Evolutionary conservation across 2,329 filamentous ascomycete species (phyloP).

Genomic region (Colletotrichum sp.): DNA sequence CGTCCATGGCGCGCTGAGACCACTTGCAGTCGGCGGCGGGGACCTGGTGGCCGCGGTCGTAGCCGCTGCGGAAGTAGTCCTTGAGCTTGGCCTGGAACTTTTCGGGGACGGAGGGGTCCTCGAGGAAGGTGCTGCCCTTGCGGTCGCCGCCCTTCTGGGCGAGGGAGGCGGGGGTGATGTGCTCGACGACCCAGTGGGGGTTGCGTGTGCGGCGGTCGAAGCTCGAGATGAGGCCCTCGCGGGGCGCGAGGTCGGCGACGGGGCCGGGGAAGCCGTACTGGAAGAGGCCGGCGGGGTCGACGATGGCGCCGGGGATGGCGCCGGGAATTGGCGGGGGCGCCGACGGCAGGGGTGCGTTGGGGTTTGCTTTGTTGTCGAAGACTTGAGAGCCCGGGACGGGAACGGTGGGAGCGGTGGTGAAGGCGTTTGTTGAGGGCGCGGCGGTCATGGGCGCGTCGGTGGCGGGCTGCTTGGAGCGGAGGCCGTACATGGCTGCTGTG

Average conservation of each 20-base stretch:
- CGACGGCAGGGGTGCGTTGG: constrained; percentile 23
- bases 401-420: constrained; percentile 33
- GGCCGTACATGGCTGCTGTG: constrained; percentile 71
- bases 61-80: constrained; percentile 95
- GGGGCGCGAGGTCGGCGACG: constrained; percentile 78
- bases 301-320: constrained; percentile 48
- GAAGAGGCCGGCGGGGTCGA: constrained; percentile 79
- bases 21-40: constrained; percentile 96
- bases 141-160: constrained; percentile 78
- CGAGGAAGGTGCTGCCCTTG: constrained; percentile 80
- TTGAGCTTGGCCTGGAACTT: constrained; percentile 89
- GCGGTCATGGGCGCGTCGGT: constrained; percentile 31
- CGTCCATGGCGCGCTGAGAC: constrained; percentile 93
- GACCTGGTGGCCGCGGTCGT: constrained; percentile 95
- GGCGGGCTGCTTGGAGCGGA: constrained; percentile 45
- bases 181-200: constrained; percentile 93
- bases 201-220: constrained; percentile 93
- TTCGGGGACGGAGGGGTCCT: constrained; percentile 80
- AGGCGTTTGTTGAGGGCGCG: constrained; percentile 25
- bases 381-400: constrained; percentile 65
- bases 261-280: constrained; percentile 94
- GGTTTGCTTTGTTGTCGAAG: constrained; percentile 33
- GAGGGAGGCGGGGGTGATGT: constrained; percentile 91
- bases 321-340: constrained; percentile 30
- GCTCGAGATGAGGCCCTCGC: constrained; percentile 79